Base-by-base conservation (phyloP, 352 stramenopile species). In the Phytophthora multivora region DNA sequence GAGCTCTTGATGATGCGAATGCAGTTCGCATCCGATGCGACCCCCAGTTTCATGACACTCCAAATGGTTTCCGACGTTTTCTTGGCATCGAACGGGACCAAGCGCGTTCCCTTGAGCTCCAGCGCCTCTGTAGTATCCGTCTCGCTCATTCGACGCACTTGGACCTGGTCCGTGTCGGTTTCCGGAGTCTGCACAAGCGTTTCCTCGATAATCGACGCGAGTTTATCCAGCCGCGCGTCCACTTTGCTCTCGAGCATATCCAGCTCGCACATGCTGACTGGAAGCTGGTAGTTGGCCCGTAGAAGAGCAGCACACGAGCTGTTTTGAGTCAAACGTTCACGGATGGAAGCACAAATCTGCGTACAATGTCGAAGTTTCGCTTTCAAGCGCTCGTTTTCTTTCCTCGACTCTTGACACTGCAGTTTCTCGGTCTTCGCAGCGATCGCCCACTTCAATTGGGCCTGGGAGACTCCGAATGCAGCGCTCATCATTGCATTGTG, bases 181-280 rank as follows among this genome's bases (percentile, higher is more conserved):
- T 33, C 18, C 0, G 10, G 18, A 18, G 12, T 16, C 4, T 15
- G 18, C 31, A 48, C 18, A 5, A 12, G 28, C 4, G 18, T 30
- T 30, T 30, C 41, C 12, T 4, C 11, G 41, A 16, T 16, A 9
- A 48, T 30, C 4, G 9, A 4, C 13, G 33, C 41, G 10, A 28
- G 10, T 21, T 31, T n/a, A 13, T 6, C 28, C 18, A 48, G 3
- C 12, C 41, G 9, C 8, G 19, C 41, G 28, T 48, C 10, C 19
- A 30, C 9, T 48, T 48, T 48, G 18, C 21, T 48, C 18, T 48
- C 41, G 15, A 48, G 41, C 18, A 48, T 31, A 15, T 48, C 18
- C 10, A 48, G 19, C 2, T 8, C 41, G 4, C 33, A 6, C 10
- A 30, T 31, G 6, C 21, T 33, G 19, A 33, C 4, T 19, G n/a